Evolutionary conservation across 1,284 basidiomycete genomes (phyloP), one percentile per base, ranked within the genome.

Genomic region (Sporisorium reilianum): DNA sequence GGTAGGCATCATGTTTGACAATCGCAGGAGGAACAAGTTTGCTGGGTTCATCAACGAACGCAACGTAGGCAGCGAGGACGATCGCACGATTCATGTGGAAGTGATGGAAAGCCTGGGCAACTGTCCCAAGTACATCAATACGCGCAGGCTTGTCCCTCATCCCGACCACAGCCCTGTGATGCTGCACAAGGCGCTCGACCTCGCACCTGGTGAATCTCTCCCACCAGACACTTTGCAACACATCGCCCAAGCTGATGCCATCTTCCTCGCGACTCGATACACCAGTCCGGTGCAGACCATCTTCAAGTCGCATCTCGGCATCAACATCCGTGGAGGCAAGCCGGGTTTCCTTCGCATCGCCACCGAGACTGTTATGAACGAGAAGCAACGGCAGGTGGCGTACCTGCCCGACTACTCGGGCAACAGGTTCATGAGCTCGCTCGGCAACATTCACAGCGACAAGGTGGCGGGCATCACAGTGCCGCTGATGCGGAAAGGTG

Each of bases 71-170:
- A 64, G 28, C 6, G 26, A 30, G 8, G 68, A 57, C 2, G 63
- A 64, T 2, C 49, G 62, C 3, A 59, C 51, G 12, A 51, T 72
- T 12, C 54, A 59, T 10, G 52, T 73, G 12, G 70, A 73, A n/a
- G 61, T 73, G 14, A 59, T 73, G 60, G 60, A 66, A 34, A 8
- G n/a, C 66, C 3, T n/a, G n/a, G 70, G 64, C 11, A 73, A 73
- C 34, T 73, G 70, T 36, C 70, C 70, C 0, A 73, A 73, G 50
- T 73, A 73, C 36, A 73, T 73, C 56, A 67, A 66, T 41, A 73
- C 60, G 2, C 41, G 70, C 2, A 28, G 20, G 16, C 53, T 73
- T 5, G 54, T 57, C 22, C 48, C 70, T 1, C 53, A 57, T 30
- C 64, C 70, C 0, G 38, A 49, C 1, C 56, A 67, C 22, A 42